Evolutionary conservation across 306 rosid genomes (phyloP), one percentile per base, ranked within the genome.

Genomic region (Vigna angularis): DNA sequence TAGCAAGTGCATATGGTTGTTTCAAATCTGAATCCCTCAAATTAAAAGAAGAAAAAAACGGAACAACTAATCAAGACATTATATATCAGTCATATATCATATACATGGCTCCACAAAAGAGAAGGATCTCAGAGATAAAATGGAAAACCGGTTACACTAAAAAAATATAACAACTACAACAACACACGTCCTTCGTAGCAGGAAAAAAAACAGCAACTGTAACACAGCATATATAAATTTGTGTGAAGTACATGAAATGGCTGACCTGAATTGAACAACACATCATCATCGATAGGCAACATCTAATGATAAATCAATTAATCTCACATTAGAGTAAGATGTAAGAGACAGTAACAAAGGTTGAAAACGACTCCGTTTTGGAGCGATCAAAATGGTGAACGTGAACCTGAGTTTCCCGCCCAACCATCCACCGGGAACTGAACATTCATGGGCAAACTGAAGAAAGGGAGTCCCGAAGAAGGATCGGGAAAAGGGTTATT

Each of bases 401-500:
- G 85, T 16, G 73, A 48, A 14, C 72, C 70, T 26, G 93, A 80
- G 71, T 76, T 89, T 32, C 66, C 73, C 13, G 77, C 81, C 91
- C 93, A 89, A 2, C 84, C 87, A 75, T 86, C 91, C 20, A 87
- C 79, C 4, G 97, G 94, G 22, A 91, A 58, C 84, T 90, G 93
- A 83, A 90, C 93, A 75, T 87, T 90, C 72, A 88, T 65, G 5
- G 98, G 98, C 83, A 93, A 81, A 86, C 87, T 93, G 70, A 87
- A 86, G 88, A 91, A 93, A 3, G 96, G 98, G 1, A 91, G 85
- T 32, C 93, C 97, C 2, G 89, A 81, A 1, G 97, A 91, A 0
- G 92, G 89, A 80, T 91, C 98, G 0, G 89, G 73, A 69, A 85
- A 91, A 0, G 85, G 89, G 47, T 71, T 85, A 6, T 74, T 85